Percentiles rank a stretch among this genome's conserved stretches.
These are phyloP conservation scores for Aquilaria sinensis DNA, from an alignment of 345 rosid genomes.

Conservation along the genomic window DNA sequence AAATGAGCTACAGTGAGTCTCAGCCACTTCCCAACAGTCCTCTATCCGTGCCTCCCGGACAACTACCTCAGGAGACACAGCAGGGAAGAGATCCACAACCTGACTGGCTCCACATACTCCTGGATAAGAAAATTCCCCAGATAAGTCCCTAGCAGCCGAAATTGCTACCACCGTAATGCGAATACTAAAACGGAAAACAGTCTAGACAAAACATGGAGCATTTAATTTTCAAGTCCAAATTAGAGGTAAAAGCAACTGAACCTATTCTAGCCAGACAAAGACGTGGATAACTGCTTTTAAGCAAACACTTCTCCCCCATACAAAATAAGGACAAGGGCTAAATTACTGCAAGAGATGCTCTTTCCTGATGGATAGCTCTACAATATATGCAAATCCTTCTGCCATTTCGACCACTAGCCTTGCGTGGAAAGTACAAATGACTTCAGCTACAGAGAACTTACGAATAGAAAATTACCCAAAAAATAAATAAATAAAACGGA, in stretches of 20 bases:
- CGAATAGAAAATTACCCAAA: conserved; percentile 1
- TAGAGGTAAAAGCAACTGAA: background rate
- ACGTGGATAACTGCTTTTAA: background rate
- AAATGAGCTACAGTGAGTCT: conserved; percentile 92
- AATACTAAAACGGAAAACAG: background rate
- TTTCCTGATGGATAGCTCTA: background rate
- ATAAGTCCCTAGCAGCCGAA: too few species aligned
- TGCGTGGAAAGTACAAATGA: too few species aligned
- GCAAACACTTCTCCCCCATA: background rate
- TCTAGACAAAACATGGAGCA: background rate
- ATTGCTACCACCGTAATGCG: background rate
- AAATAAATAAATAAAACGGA: too few species aligned
- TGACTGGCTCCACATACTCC: conserved; percentile 84
- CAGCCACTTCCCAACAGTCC: conserved; percentile 97
- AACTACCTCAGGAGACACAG: conserved; percentile 68
- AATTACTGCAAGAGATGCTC: background rate
- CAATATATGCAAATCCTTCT: too few species aligned
- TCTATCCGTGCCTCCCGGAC: conserved; percentile 92
- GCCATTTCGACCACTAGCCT: too few species aligned
- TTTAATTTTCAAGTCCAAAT: background rate
- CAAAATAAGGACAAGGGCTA: background rate
- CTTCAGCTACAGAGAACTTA: too few species aligned
- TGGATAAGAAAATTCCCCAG: conserved; percentile 8
- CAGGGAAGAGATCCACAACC: conserved; percentile 58
- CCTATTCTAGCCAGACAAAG: background rate